Percentiles rank a stretch among this genome's conserved stretches.
Evolutionary conservation across 176 grass and related monocot genomes (phyloP).

Genomic region (Aegilops umbellulata): DNA sequence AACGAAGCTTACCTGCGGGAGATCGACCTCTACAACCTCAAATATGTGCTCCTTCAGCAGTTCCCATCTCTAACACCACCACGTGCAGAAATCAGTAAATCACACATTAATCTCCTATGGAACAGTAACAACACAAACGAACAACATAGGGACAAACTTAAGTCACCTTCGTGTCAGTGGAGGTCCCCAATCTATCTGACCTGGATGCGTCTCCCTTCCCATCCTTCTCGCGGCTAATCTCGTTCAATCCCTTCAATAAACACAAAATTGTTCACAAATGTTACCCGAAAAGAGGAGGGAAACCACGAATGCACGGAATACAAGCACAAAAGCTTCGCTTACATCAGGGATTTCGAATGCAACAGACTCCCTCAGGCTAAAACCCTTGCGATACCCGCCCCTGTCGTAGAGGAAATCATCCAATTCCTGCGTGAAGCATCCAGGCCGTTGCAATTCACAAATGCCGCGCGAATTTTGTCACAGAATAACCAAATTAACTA

Average conservation of each 20-base stretch:
- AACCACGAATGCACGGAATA: neutral
- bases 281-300: neutral
- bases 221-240: constrained; percentile 30
- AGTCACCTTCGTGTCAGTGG: constrained; percentile 46
- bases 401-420: constrained; percentile 32
- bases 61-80: constrained; percentile 44
- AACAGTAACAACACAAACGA: neutral
- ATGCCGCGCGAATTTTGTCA: neutral
- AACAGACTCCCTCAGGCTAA: constrained; percentile 2
- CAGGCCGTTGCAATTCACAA: neutral
- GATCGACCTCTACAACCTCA: constrained; percentile 71
- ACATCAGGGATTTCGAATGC: constrained; percentile 21
- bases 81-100: constrained; percentile 16
- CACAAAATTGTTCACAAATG: constrained; percentile 18
- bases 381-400: constrained; percentile 12
- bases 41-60: constrained; percentile 48
- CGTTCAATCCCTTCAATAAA: constrained; percentile 35
- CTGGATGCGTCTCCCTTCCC: constrained; percentile 28
- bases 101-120: neutral
- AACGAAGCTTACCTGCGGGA: constrained; percentile 55
- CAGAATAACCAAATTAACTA: neutral
- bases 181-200: constrained; percentile 15
- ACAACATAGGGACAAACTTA: constrained; percentile 18
- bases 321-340: neutral
- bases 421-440: constrained; percentile 19